Evolutionary conservation across 495 filamentous ascomycete species (phyloP), one percentile per base, ranked within the genome.

Genomic region (Pyrenopolyporus hunteri): DNA sequence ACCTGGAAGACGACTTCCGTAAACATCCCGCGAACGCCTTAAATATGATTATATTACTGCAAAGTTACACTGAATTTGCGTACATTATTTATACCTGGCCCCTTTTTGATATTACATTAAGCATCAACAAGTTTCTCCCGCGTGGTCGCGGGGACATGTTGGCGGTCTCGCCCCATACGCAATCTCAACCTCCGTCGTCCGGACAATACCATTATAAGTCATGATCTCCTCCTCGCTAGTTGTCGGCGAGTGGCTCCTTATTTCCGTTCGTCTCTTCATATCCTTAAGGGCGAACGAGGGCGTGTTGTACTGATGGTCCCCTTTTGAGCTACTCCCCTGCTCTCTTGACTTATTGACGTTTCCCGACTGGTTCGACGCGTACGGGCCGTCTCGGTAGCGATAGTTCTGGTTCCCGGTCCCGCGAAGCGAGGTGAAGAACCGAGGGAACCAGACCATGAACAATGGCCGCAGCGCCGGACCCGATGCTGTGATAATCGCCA

Each of bases 401-500:
- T 63, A 63, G 54, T 67, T 67, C 8, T 44, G 53, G 25, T 64
- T 67, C 19, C 53, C 14, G 4, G 53, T 53, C 25, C 63, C 57
- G 13, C 63, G 57, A 7, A 66, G 63, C 13, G 62, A 66, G 1
- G 62, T 47, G 57, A 76, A 70, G 14, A 71, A 64, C 8, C 67
- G 67, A 13, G 75, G 71, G 44, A 79, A 76, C 73, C 76, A 78
- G 16, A 73, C 70, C 39, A 73, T 72, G 48, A 79, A 69, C 23
- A 80, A 66, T 3, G 76, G 74, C n/a, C 75, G 59, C 10, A 79
- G 47, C 0, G 76, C 76, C 0, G 78, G 78, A 0, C 71, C 74
- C 8, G 74, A 84, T 8, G 80, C 81, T 8, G 80, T 80, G 20
- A 84, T 75, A 42, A 84, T 70, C 2, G 81, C 83, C 5, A 84